phyloP scores from a whole-genome alignment of 2,329 filamentous ascomycete genomes.

The Botryosphaeria dothidea region DNA sequence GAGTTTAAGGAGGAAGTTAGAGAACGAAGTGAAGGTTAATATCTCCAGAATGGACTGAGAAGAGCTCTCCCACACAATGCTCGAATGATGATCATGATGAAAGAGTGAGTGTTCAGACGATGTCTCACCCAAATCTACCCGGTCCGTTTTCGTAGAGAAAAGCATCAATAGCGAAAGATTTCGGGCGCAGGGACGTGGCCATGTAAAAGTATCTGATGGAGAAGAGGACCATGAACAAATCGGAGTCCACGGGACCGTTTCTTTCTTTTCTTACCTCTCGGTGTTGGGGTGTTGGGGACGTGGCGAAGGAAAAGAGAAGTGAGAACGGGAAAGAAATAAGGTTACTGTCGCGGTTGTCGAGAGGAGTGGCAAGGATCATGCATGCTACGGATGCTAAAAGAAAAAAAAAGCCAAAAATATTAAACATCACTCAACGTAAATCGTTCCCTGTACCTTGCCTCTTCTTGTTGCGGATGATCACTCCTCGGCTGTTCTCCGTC shows the following conservation, averaged over 20 bases:
- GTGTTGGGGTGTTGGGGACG: not conserved
- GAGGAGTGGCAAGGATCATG: not conserved
- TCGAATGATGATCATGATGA: not conserved
- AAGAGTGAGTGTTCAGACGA: not conserved
- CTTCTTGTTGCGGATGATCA: not conserved
- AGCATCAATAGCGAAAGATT: not conserved
- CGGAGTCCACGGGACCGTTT: no score
- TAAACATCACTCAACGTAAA: not conserved
- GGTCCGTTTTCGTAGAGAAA: not conserved
- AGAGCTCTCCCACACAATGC: not conserved
- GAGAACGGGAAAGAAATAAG: not conserved
- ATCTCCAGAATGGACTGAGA: not conserved
- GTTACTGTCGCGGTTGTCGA: not conserved
- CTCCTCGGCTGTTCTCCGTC: not conserved
- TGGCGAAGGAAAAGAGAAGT: not conserved
- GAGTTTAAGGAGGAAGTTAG: not conserved
- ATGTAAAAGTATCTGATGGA: not conserved
- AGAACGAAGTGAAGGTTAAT: not conserved
- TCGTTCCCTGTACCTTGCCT: not conserved
- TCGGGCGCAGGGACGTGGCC: not conserved
- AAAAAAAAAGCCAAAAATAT: not conserved
- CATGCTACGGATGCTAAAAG: not conserved
- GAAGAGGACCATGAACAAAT: not conserved
- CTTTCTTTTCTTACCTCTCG: no score
- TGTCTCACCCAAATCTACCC: not conserved